These are phyloP conservation scores for Mycena polygramma DNA, from an alignment of 768 basidiomycete species.

Conservation along the genomic window DNA sequence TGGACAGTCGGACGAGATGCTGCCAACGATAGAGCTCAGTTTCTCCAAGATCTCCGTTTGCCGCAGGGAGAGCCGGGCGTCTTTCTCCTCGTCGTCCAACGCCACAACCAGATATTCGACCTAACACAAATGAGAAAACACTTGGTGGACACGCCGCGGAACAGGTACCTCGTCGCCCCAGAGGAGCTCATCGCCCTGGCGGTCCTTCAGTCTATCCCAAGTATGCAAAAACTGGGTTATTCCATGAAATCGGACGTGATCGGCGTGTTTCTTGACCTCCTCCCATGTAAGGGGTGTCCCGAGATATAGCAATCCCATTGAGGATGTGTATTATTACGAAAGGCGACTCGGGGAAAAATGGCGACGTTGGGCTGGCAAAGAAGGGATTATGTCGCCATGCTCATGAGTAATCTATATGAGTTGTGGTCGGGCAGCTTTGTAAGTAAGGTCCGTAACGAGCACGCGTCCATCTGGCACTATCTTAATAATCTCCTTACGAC, in stretches of 20 bases:
- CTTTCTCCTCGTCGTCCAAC: slow-evolving; percentile 83
- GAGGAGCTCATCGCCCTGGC: slow-evolving; percentile 90
- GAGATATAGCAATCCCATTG: slow-evolving; percentile 93
- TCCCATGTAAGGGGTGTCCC: slow-evolving; percentile 96
- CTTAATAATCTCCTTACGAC: no score
- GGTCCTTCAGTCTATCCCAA: slow-evolving; percentile 93
- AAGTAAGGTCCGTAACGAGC: background rate
- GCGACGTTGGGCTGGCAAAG: slow-evolving; percentile 6
- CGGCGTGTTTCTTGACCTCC: slow-evolving; percentile 86
- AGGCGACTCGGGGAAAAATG: background rate
- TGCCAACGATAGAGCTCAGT: slow-evolving; percentile 75
- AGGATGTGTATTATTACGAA: slow-evolving; percentile 4
- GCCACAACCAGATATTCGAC: slow-evolving; percentile 96
- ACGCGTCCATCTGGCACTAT: slow-evolving; percentile 1
- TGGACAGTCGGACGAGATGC: slow-evolving; percentile 71
- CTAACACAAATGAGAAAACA: slow-evolving; percentile 56
- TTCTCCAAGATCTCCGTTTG: slow-evolving; percentile 94
- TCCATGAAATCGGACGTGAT: slow-evolving; percentile 93
- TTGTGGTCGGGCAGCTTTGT: background rate
- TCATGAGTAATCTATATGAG: slow-evolving; percentile 6
- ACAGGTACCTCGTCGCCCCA: slow-evolving; percentile 96
- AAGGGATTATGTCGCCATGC: slow-evolving; percentile 22
- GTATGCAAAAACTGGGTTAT: slow-evolving; percentile 95
- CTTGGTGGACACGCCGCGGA: background rate
- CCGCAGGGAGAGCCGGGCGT: slow-evolving; percentile 91